phyloP scores from a whole-genome alignment of 192 early-diverging fungal species.

The Radiomyces spectabilis region DNA sequence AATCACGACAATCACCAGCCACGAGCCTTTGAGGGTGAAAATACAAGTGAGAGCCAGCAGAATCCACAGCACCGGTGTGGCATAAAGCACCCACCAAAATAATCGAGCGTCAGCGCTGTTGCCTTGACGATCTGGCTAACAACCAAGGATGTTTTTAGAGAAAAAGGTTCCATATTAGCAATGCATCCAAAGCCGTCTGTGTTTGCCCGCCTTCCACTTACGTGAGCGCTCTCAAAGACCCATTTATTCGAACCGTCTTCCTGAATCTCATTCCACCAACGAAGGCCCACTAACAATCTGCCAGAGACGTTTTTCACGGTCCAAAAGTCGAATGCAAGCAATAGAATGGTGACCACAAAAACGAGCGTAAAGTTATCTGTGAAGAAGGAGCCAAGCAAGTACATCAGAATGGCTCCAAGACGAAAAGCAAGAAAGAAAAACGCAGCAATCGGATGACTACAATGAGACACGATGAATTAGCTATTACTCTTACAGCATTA shows the following conservation, averaged over 20 bases:
- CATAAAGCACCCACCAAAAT: conserved; percentile 92
- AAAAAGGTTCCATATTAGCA: neutral
- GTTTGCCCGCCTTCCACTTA: too few relatives aligned
- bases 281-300: conserved; percentile 88
- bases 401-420: conserved; percentile 71
- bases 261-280: conserved; percentile 99
- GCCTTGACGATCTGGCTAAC: conserved; percentile 54
- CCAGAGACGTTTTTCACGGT: conserved; percentile 98
- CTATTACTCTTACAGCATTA: neutral
- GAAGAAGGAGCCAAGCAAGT: conserved; percentile 79
- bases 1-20: conserved; percentile 83
- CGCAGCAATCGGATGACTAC: conserved; percentile 84
- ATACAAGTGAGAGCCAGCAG: conserved; percentile 74
- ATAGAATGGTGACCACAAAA: conserved; percentile 87
- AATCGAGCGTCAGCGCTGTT: conserved; percentile 87
- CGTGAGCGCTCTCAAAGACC: conserved; percentile 92
- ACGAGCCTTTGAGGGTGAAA: conserved; percentile 57
- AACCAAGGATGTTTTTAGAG: too few relatives aligned
- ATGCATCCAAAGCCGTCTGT: neutral
- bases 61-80: conserved; percentile 75
- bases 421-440: conserved; percentile 90
- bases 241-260: conserved; percentile 94
- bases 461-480: neutral
- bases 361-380: conserved; percentile 80
- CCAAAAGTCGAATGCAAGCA: conserved; percentile 98